These are phyloP conservation scores for Dactylellina sp. DNA, from an alignment of 2,329 filamentous ascomycete genomes.

Conservation along the genomic window DNA sequence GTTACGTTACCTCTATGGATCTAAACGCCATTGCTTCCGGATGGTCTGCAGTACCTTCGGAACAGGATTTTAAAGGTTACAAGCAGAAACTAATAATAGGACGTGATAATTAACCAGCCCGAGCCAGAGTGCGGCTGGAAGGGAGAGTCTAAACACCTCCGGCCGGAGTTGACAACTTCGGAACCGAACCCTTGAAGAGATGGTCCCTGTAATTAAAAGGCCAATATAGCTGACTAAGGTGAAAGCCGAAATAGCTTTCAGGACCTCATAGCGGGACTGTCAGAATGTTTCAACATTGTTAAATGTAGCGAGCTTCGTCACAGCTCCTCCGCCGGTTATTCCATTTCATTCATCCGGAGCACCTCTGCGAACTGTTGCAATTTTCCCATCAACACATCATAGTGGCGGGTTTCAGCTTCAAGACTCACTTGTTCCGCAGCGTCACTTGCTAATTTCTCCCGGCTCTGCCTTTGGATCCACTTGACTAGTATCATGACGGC, in stretches of 20 bases:
- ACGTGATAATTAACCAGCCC: conserved; percentile 15
- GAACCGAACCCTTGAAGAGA: conserved; percentile 13
- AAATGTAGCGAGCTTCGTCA: conserved; percentile 4
- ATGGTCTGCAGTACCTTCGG: too few species aligned
- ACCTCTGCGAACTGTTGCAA: conserved; percentile 52
- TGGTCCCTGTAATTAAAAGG: conserved; percentile 25
- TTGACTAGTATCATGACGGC: conserved; percentile 13
- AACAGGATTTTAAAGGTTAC: too few species aligned
- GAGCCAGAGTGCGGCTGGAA: conserved; percentile 41
- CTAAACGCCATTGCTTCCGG: not conserved
- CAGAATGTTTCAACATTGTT: conserved; percentile 29
- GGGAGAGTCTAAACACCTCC: conserved; percentile 10
- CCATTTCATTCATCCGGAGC: not conserved
- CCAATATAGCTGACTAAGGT: conserved; percentile 36
- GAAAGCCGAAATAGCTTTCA: conserved; percentile 2
- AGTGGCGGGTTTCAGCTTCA: not conserved
- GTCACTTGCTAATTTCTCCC: conserved; percentile 8
- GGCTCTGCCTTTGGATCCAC: conserved; percentile 27
- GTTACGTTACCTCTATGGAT: conserved; percentile 28
- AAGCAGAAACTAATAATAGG: conserved; percentile 30
- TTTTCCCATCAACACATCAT: conserved; percentile 54
- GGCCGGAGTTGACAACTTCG: conserved; percentile 5
- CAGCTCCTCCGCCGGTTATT: not conserved
- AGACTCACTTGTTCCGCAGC: not conserved
- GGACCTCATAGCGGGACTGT: conserved; percentile 10